Evolutionary conservation across 2,329 filamentous ascomycete species (phyloP).

Genomic region (Fusarium xyrophilum): DNA sequence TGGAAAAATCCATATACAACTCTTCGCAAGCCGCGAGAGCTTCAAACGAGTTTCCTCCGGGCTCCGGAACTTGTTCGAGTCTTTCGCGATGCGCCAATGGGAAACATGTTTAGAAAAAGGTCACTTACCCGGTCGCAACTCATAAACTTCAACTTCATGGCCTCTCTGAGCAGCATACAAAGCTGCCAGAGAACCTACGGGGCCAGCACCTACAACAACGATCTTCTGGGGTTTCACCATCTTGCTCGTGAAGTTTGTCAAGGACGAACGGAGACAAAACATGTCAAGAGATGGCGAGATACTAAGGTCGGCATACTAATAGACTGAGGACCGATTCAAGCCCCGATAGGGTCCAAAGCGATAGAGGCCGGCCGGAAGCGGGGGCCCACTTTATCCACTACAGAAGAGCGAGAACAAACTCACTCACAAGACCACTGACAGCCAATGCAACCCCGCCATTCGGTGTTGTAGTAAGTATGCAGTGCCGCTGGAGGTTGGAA

Average conservation of each 20-base stretch:
- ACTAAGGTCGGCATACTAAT: slow-evolving; percentile 20
- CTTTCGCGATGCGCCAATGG: slow-evolving; percentile 5
- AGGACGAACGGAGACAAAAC: slow-evolving; percentile 36
- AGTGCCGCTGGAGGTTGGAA: slow-evolving; percentile 1
- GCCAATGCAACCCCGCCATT: slow-evolving; percentile 2
- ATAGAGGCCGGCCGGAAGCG: slow-evolving; percentile 31
- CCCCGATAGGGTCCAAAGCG: slow-evolving; percentile 32
- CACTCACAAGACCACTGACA: slow-evolving; percentile 5
- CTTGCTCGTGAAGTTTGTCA: slow-evolving; percentile 30
- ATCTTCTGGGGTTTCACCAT: slow-evolving; percentile 66
- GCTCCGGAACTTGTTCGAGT: background rate
- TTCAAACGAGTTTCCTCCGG: background rate
- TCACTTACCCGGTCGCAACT: slow-evolving; percentile 82
- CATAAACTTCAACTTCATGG: slow-evolving; percentile 91
- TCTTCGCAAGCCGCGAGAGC: background rate
- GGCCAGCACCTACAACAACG: slow-evolving; percentile 88
- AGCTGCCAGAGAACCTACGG: slow-evolving; percentile 89
- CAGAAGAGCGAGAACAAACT: background rate
- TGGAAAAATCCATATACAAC: background rate
- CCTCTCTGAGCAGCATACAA: slow-evolving; percentile 90
- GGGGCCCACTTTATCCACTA: slow-evolving; percentile 16
- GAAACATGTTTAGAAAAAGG: slow-evolving; percentile 1
- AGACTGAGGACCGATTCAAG: slow-evolving; percentile 4
- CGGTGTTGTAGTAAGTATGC: background rate
- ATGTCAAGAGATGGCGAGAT: slow-evolving; percentile 4